Base-by-base conservation (phyloP, 768 basidiomycete genomes). In the Lactifluus piperatus region DNA sequence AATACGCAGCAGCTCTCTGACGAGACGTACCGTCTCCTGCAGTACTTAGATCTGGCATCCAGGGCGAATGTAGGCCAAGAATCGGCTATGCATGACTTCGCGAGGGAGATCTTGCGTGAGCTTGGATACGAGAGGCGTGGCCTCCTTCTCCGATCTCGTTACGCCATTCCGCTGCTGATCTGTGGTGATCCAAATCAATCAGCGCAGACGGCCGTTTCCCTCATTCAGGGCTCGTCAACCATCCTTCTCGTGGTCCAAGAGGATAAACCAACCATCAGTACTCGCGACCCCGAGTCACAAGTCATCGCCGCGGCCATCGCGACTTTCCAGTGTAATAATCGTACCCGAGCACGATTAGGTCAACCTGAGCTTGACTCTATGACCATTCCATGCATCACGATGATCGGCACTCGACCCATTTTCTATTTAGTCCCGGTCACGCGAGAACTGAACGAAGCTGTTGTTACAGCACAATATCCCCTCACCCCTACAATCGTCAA, bases 231-330 rank as follows among this genome's bases (percentile, higher is more conserved):
- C 49, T 18, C 37, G 14, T 27, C 50, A 5, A 36, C 24, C 24
- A 20, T 51, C 30, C 22, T 58, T 34, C 43, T 58, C 1, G 45
- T 58, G 18, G 32, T 58, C 8, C 29, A 27, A 18, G 32, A 20
- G 14, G 57, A 57, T 20, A 51, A 58, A 22, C 11, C 13, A 10
- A 14, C 36, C 1, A 2, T 39, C 27, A 30, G 32, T 27, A 0
- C 8, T 44, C 22, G 9, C n/a, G 53, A 48, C 22, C 58, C 58
- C 5, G 58, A 54, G 22, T 16, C 58, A 2, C 46, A 51, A 50
- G 47, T 60, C 11, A 56, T 60, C 44, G 48, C 32, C 11, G 54
- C 27, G 26, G 54, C 48, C 39, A 34, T 61, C 14, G 43, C 55
- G 0, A 34, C 49, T 6, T 58, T 46, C 27, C 22, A 50, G 26